Conservation (phyloP, 345 rosid genomes). For the Eutrema japonicum region DNA sequence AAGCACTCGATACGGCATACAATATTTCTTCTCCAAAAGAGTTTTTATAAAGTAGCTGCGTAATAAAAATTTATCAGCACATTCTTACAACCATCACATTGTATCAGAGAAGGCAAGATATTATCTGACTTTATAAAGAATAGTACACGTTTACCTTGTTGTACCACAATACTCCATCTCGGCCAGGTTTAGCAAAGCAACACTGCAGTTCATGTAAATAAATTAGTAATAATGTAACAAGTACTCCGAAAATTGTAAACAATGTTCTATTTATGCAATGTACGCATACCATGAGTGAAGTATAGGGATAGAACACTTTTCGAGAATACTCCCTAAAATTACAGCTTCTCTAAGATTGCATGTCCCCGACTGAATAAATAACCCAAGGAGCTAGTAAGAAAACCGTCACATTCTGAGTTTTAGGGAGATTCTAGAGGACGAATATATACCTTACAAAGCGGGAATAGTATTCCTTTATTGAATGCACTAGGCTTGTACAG, state of each 20-base stretch:
- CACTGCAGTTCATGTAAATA: slow-evolving; percentile 57
- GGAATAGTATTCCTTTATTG: slow-evolving; percentile 88
- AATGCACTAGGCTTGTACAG: slow-evolving; percentile 91
- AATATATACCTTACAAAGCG: slow-evolving; percentile 75
- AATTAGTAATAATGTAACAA: background rate
- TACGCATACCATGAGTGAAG: slow-evolving; percentile 82
- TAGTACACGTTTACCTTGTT: slow-evolving; percentile 62
- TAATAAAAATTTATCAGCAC: slow-evolving; percentile 15
- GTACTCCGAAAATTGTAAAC: background rate
- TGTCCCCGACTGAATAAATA: slow-evolving; percentile 78
- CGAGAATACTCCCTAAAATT: slow-evolving; percentile 80
- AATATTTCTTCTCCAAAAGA: slow-evolving; percentile 89
- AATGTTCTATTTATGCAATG: background rate
- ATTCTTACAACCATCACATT: background rate
- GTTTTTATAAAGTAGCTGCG: slow-evolving; percentile 91
- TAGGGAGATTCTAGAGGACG: background rate
- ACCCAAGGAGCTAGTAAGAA: slow-evolving; percentile 2
- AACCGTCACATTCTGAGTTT: background rate
- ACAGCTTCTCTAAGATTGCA: slow-evolving; percentile 95
- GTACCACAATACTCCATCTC: slow-evolving; percentile 97
- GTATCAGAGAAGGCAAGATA: background rate
- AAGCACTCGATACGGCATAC: slow-evolving; percentile 80
- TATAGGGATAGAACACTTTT: slow-evolving; percentile 84
- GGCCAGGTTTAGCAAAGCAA: slow-evolving; percentile 76
- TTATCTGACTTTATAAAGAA: background rate